Base-by-base conservation (phyloP, 208 protist genomes). In the Trypanosoma avium region DNA sequence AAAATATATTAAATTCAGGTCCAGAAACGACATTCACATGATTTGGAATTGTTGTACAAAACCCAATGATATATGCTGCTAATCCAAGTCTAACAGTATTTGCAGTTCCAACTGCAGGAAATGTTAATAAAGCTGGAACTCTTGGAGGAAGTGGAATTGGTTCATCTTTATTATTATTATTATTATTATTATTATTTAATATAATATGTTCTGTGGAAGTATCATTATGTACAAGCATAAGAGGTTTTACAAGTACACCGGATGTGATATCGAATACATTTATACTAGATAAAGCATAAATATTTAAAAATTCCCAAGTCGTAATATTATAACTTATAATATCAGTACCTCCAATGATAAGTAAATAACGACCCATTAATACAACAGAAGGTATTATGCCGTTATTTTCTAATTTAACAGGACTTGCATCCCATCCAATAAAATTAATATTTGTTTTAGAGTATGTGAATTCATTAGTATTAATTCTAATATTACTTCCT, bases 11-110 rank as follows among this genome's bases (percentile, higher is more conserved):
- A 27, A 59, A 22, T 9, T 10, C 29, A 13, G 55, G 53, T 24
- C 29, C 27, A 27, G 10, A 5, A 15, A 12, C 10, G 27, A 71
- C 15, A 35, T 45, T n/a, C 3, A 77, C 70, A 27, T 35, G 32
- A 10, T 24, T 22, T 10, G 67, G 79, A 24, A 84, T 58, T 27
- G 50, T 75, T 54, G 75, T 79, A 48, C 79, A 84, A 26, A 72
- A 71, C 0, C 70, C 79, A n/a, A 84, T 40, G 43, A 72, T 59
- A 63, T 76, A 84, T 2, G 73, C 66, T 13, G 55, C 59, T 9
- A 43, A 43, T 9, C 55, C 65, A 30, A 80, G 54, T 4, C 50
- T 55, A 17, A 84, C 79, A 0, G 70, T 65, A 30, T 70, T 81
- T 17, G 59, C 59, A 3, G 61, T 56, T 35, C 78, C 78, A 46